A percentile compares a stretch with the other conserved stretches of the same genome.
phyloP scores from a whole-genome alignment of 305 asterid genomes.

The Solanum hybrid region DNA sequence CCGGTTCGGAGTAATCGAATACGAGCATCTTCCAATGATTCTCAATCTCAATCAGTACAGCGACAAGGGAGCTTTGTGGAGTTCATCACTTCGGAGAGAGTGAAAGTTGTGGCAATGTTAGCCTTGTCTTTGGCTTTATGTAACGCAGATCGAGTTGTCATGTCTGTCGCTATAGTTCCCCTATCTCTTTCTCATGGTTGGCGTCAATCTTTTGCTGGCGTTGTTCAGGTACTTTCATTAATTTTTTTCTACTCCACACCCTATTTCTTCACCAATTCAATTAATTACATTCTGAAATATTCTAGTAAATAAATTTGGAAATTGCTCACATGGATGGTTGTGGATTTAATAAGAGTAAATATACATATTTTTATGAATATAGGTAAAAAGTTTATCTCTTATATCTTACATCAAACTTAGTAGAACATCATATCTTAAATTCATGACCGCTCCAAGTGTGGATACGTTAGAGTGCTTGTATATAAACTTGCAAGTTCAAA shows the following conservation, averaged over 20 bases:
- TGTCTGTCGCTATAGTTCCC: constrained; percentile 96
- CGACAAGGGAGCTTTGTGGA: constrained; percentile 44
- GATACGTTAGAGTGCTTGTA: neutral
- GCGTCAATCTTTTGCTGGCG: constrained; percentile 81
- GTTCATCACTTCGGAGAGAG: constrained; percentile 95
- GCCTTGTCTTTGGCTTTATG: constrained; percentile 86
- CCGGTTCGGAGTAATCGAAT: neutral
- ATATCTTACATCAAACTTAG: neutral
- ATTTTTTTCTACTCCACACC: neutral
- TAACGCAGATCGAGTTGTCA: constrained; percentile 92
- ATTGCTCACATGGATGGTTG: neutral
- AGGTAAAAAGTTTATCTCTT: neutral
- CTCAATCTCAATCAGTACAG: constrained; percentile 28
- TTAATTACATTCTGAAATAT: neutral
- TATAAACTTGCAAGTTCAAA: neutral
- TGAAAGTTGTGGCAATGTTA: constrained; percentile 91
- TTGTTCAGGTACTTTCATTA: constrained; percentile 58
- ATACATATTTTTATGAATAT: neutral
- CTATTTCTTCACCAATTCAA: neutral
- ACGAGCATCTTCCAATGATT: constrained; percentile 38
- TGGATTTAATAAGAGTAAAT: neutral
- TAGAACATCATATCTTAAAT: neutral
- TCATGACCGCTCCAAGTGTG: neutral
- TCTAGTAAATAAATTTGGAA: neutral
- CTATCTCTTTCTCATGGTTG: constrained; percentile 66